phyloP scores from a whole-genome alignment of 345 rosid species.

The Eucalyptus virginea region DNA sequence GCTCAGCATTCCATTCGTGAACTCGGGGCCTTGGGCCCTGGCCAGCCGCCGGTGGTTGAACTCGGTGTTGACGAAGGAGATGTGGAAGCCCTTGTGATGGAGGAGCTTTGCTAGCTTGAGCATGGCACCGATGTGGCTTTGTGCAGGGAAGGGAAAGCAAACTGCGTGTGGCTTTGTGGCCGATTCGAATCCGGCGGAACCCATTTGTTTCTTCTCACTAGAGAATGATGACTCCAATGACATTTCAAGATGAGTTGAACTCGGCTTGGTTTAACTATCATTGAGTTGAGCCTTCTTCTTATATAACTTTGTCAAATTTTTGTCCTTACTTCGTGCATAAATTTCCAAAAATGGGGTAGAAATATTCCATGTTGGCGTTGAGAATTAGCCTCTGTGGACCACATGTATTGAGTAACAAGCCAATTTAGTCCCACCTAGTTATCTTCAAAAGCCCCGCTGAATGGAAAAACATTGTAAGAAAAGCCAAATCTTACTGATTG shows the following conservation, averaged over 20 bases:
- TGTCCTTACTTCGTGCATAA: not conserved
- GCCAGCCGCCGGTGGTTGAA: constrained; percentile 3
- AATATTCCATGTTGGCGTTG: not conserved
- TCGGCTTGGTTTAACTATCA: not conserved
- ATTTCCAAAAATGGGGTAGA: not conserved
- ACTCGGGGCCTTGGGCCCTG: not conserved
- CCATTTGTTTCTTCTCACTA: not conserved
- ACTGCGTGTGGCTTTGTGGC: not conserved
- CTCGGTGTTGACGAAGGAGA: constrained; percentile 7
- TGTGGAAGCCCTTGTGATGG: constrained; percentile 1
- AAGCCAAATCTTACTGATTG: not conserved
- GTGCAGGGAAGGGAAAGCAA: not conserved
- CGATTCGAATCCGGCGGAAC: not conserved
- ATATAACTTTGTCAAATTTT: not conserved
- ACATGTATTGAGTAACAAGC: not conserved
- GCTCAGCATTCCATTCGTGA: not conserved
- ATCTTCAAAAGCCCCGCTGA: not conserved
- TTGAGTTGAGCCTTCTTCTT: not conserved
- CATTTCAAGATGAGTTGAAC: not conserved
- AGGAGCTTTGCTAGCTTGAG: constrained; percentile 8
- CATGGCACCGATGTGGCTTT: constrained; percentile 9
- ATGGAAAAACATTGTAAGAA: not conserved
- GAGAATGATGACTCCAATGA: not conserved
- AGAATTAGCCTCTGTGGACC: not conserved
- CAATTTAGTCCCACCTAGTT: not conserved